phyloP scores from a whole-genome alignment of 148 eudicot species.

The Rhododendron ferrugineum region DNA sequence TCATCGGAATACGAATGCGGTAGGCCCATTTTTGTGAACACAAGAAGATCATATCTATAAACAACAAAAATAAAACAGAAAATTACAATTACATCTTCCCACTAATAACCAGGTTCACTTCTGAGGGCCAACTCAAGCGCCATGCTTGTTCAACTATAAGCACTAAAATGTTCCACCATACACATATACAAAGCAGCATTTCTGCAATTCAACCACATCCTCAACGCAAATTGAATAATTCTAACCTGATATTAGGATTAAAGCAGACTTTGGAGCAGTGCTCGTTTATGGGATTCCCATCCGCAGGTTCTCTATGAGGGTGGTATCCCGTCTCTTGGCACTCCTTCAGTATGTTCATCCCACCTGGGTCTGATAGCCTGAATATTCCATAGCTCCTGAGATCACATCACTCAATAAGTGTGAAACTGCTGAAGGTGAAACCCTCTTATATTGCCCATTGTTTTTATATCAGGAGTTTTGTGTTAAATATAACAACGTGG shows the following conservation, averaged over 20 bases:
- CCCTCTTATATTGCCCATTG: neutral
- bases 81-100: neutral
- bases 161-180: neutral
- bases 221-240: constrained; percentile 57
- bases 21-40: too few relatives aligned
- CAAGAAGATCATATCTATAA: too few relatives aligned
- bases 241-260: constrained; percentile 62
- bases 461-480: too few relatives aligned
- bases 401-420: constrained; percentile 8
- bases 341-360: constrained; percentile 46
- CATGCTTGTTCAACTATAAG: neutral
- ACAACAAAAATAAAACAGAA: too few relatives aligned
- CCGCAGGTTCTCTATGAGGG: constrained; percentile 29
- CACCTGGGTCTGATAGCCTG: constrained; percentile 51
- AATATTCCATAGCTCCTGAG: constrained; percentile 59
- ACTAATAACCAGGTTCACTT: neutral
- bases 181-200: neutral
- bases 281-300: constrained; percentile 7
- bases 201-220: neutral
- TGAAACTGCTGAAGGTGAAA: neutral
- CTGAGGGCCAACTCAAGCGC: neutral
- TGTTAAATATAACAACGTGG: too few relatives aligned
- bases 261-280: constrained; percentile 57
- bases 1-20: too few relatives aligned
- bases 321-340: constrained; percentile 39